Evolutionary conservation across 2,329 filamentous ascomycete species (phyloP), one percentile per base, ranked within the genome.

Genomic region (Nemania diffusa): DNA sequence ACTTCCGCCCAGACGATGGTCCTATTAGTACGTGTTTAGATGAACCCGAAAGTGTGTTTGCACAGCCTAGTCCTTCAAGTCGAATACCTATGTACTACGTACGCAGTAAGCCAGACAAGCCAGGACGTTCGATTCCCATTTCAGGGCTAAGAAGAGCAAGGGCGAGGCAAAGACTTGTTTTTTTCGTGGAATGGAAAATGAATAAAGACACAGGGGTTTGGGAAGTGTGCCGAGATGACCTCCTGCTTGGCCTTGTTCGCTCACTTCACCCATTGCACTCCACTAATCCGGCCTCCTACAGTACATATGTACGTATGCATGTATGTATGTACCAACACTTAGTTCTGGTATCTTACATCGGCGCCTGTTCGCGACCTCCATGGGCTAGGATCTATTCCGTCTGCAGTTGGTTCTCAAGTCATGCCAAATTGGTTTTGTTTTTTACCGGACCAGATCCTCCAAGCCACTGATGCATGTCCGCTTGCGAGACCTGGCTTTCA

Each of bases 141-240:
- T 11, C 37, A 48, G 44, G 46, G 50, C 50, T 48, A 55, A 50
- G 27, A 55, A 32, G n/a, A 50, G 42, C 20, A 60, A 68, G 62
- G 55, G 61, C 48, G 24, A 65, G 48, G 58, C 52, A 57, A 59
- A 66, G 55, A 57, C 46, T 63, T 64, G 52, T n/a, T n/a, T 20
- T 65, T 59, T 46, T 32, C 15, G 48, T 48, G 48, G 55, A 52
- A 63, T 56, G 50, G 55, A 56, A 59, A 53, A 63, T 29, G 37
- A 48, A 69, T 69, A 67, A 67, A 70, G 68, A 70, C 67, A 60
- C 62, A 67, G 71, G 65, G 62, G 68, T 59, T 60, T 72, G 64
- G 70, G 71, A 70, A 71, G 67, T 70, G 64, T 67, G 67, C 58
- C 65, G 66, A 73, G 70, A 65, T 65, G 66, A 67, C 69, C 56